phyloP scores from a whole-genome alignment of 179 eudicot species.

The Beta lomatogona region DNA sequence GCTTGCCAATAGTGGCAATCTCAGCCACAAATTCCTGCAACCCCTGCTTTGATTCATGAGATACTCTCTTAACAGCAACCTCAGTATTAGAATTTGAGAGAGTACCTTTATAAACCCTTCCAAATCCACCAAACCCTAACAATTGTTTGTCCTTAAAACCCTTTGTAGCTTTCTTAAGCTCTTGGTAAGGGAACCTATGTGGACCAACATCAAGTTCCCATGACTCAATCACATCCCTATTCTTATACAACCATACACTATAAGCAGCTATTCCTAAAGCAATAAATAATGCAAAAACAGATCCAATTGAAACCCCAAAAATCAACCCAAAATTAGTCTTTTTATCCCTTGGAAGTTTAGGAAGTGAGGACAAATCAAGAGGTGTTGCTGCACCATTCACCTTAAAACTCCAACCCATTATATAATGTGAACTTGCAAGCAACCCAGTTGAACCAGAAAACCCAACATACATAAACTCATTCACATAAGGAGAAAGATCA shows the following conservation, averaged over 20 bases:
- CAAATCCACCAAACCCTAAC: conserved; percentile 74
- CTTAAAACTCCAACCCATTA: conserved; percentile 63
- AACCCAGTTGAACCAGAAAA: conserved; percentile 55
- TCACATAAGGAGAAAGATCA: conserved; percentile 39
- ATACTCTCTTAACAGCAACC: conserved; percentile 58
- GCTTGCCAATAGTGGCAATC: conserved; percentile 55
- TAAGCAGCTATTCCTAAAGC: conserved; percentile 28
- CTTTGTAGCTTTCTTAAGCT: conserved; percentile 61
- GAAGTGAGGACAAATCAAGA: conserved; percentile 48
- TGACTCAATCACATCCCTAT: conserved; percentile 56
- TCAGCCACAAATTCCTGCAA: conserved; percentile 58
- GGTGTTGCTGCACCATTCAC: conserved; percentile 48
- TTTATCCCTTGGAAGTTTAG: conserved; percentile 38
- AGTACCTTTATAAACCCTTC: conserved; percentile 68
- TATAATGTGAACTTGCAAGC: conserved; percentile 55
- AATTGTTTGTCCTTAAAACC: conserved; percentile 61
- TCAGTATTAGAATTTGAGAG: conserved; percentile 39
- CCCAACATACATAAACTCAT: conserved; percentile 59
- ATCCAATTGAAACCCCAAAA: conserved; percentile 37
- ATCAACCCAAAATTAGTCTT: conserved; percentile 35
- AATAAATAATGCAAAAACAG: conserved; percentile 30
- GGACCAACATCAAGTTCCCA: conserved; percentile 81
- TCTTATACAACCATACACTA: conserved; percentile 43
- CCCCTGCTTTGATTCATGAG: conserved; percentile 64
- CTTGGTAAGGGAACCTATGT: conserved; percentile 56